A percentile compares a stretch with the other conserved stretches of the same genome.
Evolutionary conservation across 352 stramenopile genomes (phyloP).

Genomic region (Phytopythium delawarense): DNA sequence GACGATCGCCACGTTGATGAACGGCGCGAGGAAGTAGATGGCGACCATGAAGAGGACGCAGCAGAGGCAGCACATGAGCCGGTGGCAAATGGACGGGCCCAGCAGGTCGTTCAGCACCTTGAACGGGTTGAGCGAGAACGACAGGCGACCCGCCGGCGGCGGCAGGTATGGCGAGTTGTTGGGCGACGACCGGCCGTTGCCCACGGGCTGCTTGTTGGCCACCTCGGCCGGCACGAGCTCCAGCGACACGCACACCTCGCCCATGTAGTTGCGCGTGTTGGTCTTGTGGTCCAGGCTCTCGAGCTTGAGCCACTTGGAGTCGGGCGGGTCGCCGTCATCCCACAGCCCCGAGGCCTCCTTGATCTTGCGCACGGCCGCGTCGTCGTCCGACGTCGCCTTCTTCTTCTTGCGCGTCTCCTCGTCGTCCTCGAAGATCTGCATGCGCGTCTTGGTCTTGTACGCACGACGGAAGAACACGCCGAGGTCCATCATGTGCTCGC

Average conservation of each 20-base stretch:
- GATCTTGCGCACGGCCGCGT: constrained; percentile 79
- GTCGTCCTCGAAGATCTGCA: constrained; percentile 85
- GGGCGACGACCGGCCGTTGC: constrained; percentile 80
- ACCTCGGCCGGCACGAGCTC: constrained; percentile 87
- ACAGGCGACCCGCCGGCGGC: constrained; percentile 84
- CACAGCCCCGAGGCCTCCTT: constrained; percentile 80
- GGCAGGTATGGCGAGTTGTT: constrained; percentile 93
- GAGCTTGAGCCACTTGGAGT: constrained; percentile 84
- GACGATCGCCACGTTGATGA: constrained; percentile 83
- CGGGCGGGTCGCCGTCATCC: constrained; percentile 75
- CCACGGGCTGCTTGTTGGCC: constrained; percentile 72
- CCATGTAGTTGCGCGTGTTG: constrained; percentile 77
- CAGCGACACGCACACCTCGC: constrained; percentile 83
- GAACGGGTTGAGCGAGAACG: constrained; percentile 91
- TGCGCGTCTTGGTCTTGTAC: constrained; percentile 68
- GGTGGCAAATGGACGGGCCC: constrained; percentile 83
- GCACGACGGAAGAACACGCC: constrained; percentile 64
- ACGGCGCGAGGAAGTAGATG: constrained; percentile 82
- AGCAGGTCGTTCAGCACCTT: constrained; percentile 86
- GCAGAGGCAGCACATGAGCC: constrained; percentile 82
- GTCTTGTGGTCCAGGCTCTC: constrained; percentile 81
- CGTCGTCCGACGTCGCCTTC: constrained; percentile 67
- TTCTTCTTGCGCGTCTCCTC: constrained; percentile 81
- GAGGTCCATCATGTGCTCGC: constrained; percentile 80
- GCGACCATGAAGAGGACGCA: constrained; percentile 82